Conservation (phyloP, 2,329 filamentous ascomycete genomes). For the Pyrenophora tritici-repentis region DNA sequence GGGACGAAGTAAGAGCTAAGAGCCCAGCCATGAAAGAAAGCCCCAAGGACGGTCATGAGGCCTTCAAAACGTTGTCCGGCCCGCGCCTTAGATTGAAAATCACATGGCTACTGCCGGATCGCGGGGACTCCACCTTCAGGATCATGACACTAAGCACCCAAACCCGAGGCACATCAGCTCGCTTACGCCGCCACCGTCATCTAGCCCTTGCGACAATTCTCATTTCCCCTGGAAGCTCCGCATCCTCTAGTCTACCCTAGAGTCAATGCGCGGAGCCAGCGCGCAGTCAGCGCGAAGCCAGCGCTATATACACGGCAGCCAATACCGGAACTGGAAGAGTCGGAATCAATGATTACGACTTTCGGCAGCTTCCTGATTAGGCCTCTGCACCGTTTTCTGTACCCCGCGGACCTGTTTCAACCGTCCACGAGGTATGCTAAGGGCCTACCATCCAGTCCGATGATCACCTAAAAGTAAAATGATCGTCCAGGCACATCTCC, state of each 20-base stretch:
- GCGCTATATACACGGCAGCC: neutral
- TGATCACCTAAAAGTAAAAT: constrained; percentile 5
- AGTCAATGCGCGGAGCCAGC: constrained; percentile 5
- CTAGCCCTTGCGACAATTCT: constrained; percentile 7
- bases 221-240: constrained; percentile 15
- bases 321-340: neutral
- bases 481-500: constrained; percentile 1
- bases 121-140: constrained; percentile 5
- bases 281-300: constrained; percentile 5
- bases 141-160: neutral
- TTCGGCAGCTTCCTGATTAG: constrained; percentile 14
- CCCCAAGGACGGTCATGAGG: constrained; percentile 8
- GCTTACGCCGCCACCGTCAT: constrained; percentile 11
- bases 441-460: constrained; percentile 11
- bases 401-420: constrained; percentile 8
- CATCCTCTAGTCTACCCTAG: constrained; percentile 7
- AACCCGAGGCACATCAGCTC: constrained; percentile 3
- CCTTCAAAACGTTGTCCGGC: constrained; percentile 5
- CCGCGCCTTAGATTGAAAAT: constrained; percentile 13
- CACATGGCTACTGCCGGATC: constrained; percentile 3
- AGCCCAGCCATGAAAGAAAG: neutral
- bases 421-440: constrained; percentile 16
- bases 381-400: constrained; percentile 6
- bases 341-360: neutral
- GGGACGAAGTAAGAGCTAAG: neutral